phyloP scores from a whole-genome alignment of 495 filamentous ascomycete genomes.

The Aspergillus coremiiformis region DNA sequence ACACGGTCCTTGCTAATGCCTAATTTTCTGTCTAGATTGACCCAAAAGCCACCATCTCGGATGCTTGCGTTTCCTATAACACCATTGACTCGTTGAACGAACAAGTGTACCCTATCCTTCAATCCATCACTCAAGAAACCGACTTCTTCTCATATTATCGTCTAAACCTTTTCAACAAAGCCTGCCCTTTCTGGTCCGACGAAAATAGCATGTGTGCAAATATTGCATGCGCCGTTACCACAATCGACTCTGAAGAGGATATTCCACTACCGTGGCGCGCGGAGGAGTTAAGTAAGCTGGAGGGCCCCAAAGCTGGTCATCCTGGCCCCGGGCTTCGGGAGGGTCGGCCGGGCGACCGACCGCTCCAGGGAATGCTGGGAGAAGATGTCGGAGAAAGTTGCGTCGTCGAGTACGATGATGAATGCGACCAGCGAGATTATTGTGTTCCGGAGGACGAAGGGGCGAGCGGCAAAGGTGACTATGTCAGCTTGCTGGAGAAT shows the following conservation, averaged over 20 bases:
- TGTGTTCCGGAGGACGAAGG: constrained; percentile 95
- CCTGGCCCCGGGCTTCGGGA: constrained; percentile 65
- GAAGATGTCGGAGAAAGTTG: constrained; percentile 89
- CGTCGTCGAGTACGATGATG: constrained; percentile 94
- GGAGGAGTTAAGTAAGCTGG: constrained; percentile 84
- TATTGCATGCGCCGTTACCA: constrained; percentile 95
- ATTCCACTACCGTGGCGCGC: constrained; percentile 88
- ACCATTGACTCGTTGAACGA: constrained; percentile 79
- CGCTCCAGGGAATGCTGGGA: constrained; percentile 75
- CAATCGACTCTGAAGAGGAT: constrained; percentile 88
- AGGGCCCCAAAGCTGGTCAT: constrained; percentile 85
- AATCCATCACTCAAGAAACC: constrained; percentile 73
- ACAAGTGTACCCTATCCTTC: constrained; percentile 68
- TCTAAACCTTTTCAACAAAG: constrained; percentile 90
- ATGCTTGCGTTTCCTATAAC: constrained; percentile 88
- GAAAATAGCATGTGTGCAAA: constrained; percentile 93
- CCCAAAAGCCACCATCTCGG: constrained; percentile 59
- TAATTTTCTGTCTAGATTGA: constrained; percentile 44
- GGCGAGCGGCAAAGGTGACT: constrained; percentile 81
- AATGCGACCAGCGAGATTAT: constrained; percentile 95
- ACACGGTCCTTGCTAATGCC: not conserved
- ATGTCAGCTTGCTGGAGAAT: constrained; percentile 88
- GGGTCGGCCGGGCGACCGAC: constrained; percentile 58
- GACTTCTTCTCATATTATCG: constrained; percentile 98
- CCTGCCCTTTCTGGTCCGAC: constrained; percentile 94